phyloP scores from a whole-genome alignment of 1,139 yeast species.

The Saccharomyces hybrid region DNA sequence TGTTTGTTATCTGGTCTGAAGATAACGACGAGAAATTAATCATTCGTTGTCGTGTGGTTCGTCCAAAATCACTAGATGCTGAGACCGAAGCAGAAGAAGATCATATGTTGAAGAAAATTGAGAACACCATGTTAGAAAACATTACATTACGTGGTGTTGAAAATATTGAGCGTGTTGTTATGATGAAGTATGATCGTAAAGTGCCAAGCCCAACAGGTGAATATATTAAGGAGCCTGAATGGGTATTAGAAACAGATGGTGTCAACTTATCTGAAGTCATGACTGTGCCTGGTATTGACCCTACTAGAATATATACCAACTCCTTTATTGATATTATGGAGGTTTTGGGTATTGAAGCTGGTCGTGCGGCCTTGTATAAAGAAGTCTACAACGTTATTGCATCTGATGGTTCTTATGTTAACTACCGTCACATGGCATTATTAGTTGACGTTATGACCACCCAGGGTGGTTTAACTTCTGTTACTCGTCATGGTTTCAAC shows the following conservation, averaged over 20 bases:
- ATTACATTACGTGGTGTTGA: conserved; percentile 94
- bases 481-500: conserved; percentile 98
- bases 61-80: conserved; percentile 89
- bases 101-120: conserved; percentile 89
- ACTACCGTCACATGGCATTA: conserved; percentile 96
- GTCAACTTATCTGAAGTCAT: conserved; percentile 91
- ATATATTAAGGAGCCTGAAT: conserved; percentile 80
- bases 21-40: conserved; percentile 96
- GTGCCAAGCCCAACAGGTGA: conserved; percentile 80
- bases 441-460: conserved; percentile 98
- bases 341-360: conserved; percentile 97
- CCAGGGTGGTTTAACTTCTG: conserved; percentile 96
- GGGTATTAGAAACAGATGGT: conserved; percentile 99
- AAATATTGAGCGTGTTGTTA: conserved; percentile 74
- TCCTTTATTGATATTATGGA: conserved; percentile 93
- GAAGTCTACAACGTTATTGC: conserved; percentile 97
- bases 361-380: conserved; percentile 85
- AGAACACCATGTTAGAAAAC: conserved; percentile 91
- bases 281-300: conserved; percentile 91
- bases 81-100: conserved; percentile 96
- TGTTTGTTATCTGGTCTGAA: conserved; percentile 98
- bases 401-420: conserved; percentile 98
- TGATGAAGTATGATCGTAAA: conserved; percentile 84
- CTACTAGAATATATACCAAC: conserved; percentile 83
- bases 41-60: conserved; percentile 95